A percentile compares a stretch with the other conserved stretches of the same genome.
These are phyloP conservation scores for Darksidea phi DNA, from an alignment of 495 filamentous ascomycete genomes.

Conservation along the genomic window DNA sequence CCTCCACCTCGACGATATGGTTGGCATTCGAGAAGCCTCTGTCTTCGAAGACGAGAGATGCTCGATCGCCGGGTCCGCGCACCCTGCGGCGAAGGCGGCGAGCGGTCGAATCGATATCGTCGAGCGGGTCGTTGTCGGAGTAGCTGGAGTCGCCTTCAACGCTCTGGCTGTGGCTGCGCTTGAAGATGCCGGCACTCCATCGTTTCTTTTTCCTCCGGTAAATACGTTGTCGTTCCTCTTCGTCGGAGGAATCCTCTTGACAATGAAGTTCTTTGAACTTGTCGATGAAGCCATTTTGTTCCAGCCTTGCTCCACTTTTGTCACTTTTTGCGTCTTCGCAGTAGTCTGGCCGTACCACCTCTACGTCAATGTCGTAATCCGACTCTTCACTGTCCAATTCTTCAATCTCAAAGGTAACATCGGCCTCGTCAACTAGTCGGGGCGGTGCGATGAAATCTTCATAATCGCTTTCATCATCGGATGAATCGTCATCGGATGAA, in stretches of 20 bases:
- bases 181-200: slow-evolving; percentile 41
- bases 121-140: slow-evolving; percentile 34
- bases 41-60: slow-evolving; percentile 38
- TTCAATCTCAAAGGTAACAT: slow-evolving; percentile 35
- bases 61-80: slow-evolving; percentile 33
- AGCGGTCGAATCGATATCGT: slow-evolving; percentile 38
- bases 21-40: slow-evolving; percentile 25
- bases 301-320: slow-evolving; percentile 14
- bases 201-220: slow-evolving; percentile 38
- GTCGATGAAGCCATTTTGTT: slow-evolving; percentile 24
- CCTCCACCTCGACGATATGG: slow-evolving; percentile 36
- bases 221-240: slow-evolving; percentile 29
- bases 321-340: slow-evolving; percentile 42
- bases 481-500: slow-evolving; percentile 29
- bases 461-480: slow-evolving; percentile 24
- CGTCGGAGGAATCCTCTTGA: slow-evolving; percentile 23
- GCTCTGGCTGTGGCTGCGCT: slow-evolving; percentile 40
- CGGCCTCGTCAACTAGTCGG: slow-evolving; percentile 24
- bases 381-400: slow-evolving; percentile 38
- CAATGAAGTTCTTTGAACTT: slow-evolving; percentile 30
- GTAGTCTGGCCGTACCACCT: slow-evolving; percentile 40
- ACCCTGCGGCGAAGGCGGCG: slow-evolving; percentile 39
- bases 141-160: slow-evolving; percentile 40
- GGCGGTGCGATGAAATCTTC: slow-evolving; percentile 13
- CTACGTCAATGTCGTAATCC: slow-evolving; percentile 39